A percentile compares a stretch with the other conserved stretches of the same genome.
phyloP scores from a whole-genome alignment of 2,329 filamentous ascomycete species.

The Colletotrichum tamarilloi region DNA sequence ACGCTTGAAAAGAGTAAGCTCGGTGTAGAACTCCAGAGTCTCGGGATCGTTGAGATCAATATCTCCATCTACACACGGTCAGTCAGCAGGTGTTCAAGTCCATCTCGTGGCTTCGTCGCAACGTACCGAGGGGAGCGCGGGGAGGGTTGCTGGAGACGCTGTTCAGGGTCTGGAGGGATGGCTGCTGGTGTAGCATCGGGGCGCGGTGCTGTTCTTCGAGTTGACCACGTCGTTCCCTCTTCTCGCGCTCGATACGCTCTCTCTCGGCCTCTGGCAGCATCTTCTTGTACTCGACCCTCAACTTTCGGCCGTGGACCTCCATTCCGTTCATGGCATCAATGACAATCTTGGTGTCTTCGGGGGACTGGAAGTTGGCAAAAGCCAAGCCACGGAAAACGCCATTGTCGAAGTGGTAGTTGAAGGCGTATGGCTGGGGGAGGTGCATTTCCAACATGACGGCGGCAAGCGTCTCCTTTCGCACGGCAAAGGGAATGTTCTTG shows the following conservation, averaged over 20 bases:
- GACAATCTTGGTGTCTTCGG: constrained; percentile 91
- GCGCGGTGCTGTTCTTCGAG: constrained; percentile 95
- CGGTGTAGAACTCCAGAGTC: constrained; percentile 88
- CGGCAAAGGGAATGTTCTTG: constrained; percentile 99
- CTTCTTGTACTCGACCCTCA: constrained; percentile 99
- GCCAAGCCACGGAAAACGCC: constrained; percentile 95
- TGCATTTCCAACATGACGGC: constrained; percentile 94
- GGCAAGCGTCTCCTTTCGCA: constrained; percentile 95
- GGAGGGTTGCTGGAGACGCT: constrained; percentile 73
- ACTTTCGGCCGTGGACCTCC: constrained; percentile 92
- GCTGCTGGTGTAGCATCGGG: constrained; percentile 82
- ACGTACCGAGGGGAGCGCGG: constrained; percentile 44
- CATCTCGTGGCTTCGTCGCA: neutral
- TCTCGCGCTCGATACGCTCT: constrained; percentile 96
- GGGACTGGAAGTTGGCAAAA: constrained; percentile 97
- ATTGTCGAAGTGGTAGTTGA: constrained; percentile 99
- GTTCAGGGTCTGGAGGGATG: constrained; percentile 84
- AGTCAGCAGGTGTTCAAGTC: constrained; percentile 34
- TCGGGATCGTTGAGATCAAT: constrained; percentile 92
- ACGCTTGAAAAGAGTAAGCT: constrained; percentile 89
- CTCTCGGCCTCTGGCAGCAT: constrained; percentile 96
- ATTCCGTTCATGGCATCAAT: constrained; percentile 96
- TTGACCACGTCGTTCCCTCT: constrained; percentile 94
- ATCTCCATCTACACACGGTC: constrained; percentile 58
- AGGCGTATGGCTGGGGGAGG: constrained; percentile 94